These are phyloP conservation scores for Trichoderma aggressivum DNA, from an alignment of 2,329 filamentous ascomycete species.

Conservation along the genomic window DNA sequence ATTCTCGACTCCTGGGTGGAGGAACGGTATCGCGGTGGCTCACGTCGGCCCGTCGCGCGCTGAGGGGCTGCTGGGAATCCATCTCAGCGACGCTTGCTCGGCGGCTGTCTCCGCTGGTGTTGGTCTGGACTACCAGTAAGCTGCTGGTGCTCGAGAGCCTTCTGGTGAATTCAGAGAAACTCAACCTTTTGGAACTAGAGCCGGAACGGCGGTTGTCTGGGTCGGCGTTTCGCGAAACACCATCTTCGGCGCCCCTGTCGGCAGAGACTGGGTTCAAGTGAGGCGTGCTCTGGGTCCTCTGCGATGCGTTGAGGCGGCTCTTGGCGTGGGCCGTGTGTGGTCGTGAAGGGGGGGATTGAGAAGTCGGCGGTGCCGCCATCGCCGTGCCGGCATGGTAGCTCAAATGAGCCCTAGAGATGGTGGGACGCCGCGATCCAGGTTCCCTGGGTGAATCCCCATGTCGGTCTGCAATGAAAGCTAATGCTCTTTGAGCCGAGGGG, in stretches of 20 bases:
- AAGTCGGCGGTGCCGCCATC: conserved; percentile 9
- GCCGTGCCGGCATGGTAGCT: conserved; percentile 30
- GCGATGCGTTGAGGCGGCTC: conserved; percentile 41
- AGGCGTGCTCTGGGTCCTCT: conserved; percentile 49
- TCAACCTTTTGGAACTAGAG: conserved; percentile 55
- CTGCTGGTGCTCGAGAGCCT: conserved; percentile 59
- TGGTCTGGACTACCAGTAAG: conserved; percentile 57
- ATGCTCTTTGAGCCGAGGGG: conserved; percentile 46
- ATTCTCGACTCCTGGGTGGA: conserved; percentile 34
- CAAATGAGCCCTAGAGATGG: conserved; percentile 31
- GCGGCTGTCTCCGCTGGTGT: conserved; percentile 48
- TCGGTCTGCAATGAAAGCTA: conserved; percentile 49
- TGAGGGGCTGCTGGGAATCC: conserved; percentile 40
- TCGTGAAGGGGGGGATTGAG: conserved; percentile 33
- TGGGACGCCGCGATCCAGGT: conserved; percentile 34
- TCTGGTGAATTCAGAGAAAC: conserved; percentile 60
- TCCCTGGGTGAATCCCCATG: conserved; percentile 32
- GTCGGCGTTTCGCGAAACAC: conserved; percentile 23
- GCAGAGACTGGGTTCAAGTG: conserved; percentile 36
- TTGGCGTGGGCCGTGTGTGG: conserved; percentile 55
- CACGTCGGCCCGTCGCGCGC: conserved; percentile 39
- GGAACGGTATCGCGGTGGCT: conserved; percentile 39
- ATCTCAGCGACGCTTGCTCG: conserved; percentile 46
- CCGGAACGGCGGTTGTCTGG: conserved; percentile 51
- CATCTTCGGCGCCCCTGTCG: conserved; percentile 35